Evolutionary conservation across 2,329 filamentous ascomycete species (phyloP), one percentile per base, ranked within the genome.

Genomic region (Pseudogymnoascus sp.): DNA sequence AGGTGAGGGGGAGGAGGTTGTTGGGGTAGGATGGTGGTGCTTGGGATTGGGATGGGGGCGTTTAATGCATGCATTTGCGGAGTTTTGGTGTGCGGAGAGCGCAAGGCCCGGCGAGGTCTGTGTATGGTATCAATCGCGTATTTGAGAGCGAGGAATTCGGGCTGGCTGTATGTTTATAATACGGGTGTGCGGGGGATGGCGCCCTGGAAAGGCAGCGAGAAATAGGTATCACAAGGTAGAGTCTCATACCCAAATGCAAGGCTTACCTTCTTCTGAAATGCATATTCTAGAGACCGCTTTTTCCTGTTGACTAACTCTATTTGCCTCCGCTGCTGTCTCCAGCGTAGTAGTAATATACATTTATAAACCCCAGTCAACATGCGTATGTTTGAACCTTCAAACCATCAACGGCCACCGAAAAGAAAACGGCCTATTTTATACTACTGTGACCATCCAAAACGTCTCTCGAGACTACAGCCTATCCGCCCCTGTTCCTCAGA

Each of bases 1-100:
- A 68, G 63, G 64, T 68, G 37, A 62, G 66, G 23, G 73, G 73
- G 2, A 74, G 71, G 64, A 65, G 71, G 61, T 64, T 74, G 5
- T 67, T 74, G 16, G 72, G 71, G 63, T 74, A 62, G 71, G 45
- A 4, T 26, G 4, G 23, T 26, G 23, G 23, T 26, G 23, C 23
- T 26, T 26, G 23, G 4, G 23, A 23, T 23, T 2, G 11, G 21
- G 42, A 26, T 51, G 14, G 7, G 12, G 8, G 5, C 4, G 14
- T 29, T 51, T 11, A 29, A 29, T 29, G 29, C 29, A 29, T 51
- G 45, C 45, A 29, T 51, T 51, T 51, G 29, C 2, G 45, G 45
- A 51, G 45, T 51, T 51, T 29, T 23, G 45, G 6, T 23, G 14
- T 12, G n/a, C n/a, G 45, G 45, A 29, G 45, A 29, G 45, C 45